Conservation (phyloP, 768 basidiomycete genomes). For the Tricholoma hemisulphureum region DNA sequence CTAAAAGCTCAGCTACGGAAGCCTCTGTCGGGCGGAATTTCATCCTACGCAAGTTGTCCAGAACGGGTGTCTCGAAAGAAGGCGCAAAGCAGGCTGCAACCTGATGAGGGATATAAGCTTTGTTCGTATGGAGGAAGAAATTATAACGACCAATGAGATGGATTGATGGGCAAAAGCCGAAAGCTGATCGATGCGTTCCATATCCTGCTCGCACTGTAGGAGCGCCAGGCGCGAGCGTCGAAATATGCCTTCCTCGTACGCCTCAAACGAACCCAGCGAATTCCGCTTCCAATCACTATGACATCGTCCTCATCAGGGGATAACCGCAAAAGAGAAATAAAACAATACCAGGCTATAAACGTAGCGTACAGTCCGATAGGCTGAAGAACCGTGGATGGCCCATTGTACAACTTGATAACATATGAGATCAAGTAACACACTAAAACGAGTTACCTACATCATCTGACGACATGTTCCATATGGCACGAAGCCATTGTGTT, state of each 20-base stretch:
- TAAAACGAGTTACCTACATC: slow-evolving; percentile 22
- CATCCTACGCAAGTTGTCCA: slow-evolving; percentile 15
- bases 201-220: slow-evolving; percentile 38
- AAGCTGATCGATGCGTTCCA: slow-evolving; percentile 43
- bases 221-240: slow-evolving; percentile 37
- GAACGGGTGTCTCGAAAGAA: slow-evolving; percentile 33
- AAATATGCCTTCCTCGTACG: slow-evolving; percentile 38
- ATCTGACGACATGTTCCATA: slow-evolving; percentile 39
- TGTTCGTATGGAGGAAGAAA: neutral
- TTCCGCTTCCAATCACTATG: slow-evolving; percentile 42
- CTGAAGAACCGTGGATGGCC: slow-evolving; percentile 41
- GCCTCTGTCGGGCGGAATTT: slow-evolving; percentile 15
- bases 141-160: slow-evolving; percentile 38
- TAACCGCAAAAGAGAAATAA: slow-evolving; percentile 1
- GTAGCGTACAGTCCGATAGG: slow-evolving; percentile 41
- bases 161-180: slow-evolving; percentile 38
- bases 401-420: slow-evolving; percentile 12
- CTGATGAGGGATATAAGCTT: slow-evolving; percentile 24
- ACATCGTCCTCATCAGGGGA: slow-evolving; percentile 3
- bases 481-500: slow-evolving; percentile 48
- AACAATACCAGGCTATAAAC: slow-evolving; percentile 41
- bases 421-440: neutral
- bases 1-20: slow-evolving; percentile 24
- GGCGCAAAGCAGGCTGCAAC: slow-evolving; percentile 43
- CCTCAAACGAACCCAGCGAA: slow-evolving; percentile 38